Percentiles rank a stretch among this genome's conserved stretches.
Conservation (phyloP, 1,284 basidiomycete species). For the Marasmius tenuissimus region DNA sequence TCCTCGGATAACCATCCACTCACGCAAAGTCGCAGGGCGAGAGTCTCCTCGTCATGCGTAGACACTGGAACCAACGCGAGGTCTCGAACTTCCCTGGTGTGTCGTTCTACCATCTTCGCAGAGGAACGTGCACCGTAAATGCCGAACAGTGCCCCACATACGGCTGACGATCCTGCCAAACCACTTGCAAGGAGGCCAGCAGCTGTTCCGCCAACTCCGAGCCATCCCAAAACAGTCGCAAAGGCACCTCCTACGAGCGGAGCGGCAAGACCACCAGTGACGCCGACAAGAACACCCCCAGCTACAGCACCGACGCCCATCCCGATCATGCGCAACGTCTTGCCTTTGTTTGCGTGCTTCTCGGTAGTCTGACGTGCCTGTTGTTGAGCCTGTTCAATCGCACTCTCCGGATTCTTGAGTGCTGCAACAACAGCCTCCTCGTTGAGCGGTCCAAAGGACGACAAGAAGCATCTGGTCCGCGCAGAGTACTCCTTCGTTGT, state of each 20-base stretch:
- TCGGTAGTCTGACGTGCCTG: constrained; percentile 40
- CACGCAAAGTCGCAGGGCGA: constrained; percentile 54
- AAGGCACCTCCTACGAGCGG: constrained; percentile 59
- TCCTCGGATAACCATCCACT: constrained; percentile 52
- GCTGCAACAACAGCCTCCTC: constrained; percentile 45
- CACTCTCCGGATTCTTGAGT: constrained; percentile 49
- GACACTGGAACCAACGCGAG: constrained; percentile 49
- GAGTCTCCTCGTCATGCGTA: constrained; percentile 37
- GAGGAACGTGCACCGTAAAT: constrained; percentile 53
- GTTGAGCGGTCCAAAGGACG: constrained; percentile 39
- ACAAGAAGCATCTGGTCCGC: constrained; percentile 51
- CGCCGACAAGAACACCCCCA: constrained; percentile 55
- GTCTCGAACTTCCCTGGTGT: constrained; percentile 55
- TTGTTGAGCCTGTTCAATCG: constrained; percentile 44
- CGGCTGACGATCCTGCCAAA: constrained; percentile 54
- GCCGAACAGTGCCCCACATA: constrained; percentile 60
- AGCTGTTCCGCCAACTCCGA: constrained; percentile 56
- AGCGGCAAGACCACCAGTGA: constrained; percentile 54
- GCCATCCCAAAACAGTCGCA: constrained; percentile 45
- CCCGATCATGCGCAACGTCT: constrained; percentile 44
- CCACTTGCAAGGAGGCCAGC: constrained; percentile 53
- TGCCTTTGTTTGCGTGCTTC: constrained; percentile 42
- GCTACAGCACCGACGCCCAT: constrained; percentile 54
- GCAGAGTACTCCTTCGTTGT: constrained; percentile 51
- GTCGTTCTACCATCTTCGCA: constrained; percentile 48